Evolutionary conservation across 345 rosid species (phyloP).

Genomic region (Eucalyptus fibrosa): DNA sequence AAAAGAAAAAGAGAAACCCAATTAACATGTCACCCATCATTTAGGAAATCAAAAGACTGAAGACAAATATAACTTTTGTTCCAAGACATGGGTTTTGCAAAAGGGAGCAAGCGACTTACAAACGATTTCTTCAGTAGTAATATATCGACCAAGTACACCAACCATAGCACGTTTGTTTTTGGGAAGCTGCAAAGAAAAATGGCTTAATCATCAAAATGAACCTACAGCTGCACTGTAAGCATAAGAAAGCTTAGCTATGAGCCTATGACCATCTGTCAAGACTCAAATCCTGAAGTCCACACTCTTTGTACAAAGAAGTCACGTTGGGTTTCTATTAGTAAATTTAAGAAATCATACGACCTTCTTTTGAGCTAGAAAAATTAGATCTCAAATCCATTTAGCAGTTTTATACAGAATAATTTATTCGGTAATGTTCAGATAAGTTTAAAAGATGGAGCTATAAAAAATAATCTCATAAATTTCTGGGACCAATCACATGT

Average conservation of each 20-base stretch:
- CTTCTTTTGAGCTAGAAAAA: background rate
- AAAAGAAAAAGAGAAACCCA: background rate
- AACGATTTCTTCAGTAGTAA: slow-evolving; percentile 78
- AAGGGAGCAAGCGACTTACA: slow-evolving; percentile 31
- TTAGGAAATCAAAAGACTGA: background rate
- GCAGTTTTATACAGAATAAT: background rate
- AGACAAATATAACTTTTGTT: background rate
- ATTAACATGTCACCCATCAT: background rate
- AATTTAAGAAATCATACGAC: background rate
- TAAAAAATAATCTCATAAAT: background rate
- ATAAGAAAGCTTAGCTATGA: background rate
- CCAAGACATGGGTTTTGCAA: background rate
- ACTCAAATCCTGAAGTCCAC: background rate
- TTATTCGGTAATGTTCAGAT: background rate
- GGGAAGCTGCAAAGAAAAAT: slow-evolving; percentile 47
- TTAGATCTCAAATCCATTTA: background rate
- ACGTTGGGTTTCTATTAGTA: background rate
- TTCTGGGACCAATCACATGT: background rate
- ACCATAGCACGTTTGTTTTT: slow-evolving; percentile 82
- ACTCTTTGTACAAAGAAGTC: background rate
- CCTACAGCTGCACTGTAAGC: background rate
- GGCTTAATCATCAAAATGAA: background rate
- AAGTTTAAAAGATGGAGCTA: background rate
- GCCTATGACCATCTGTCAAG: background rate
- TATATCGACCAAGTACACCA: slow-evolving; percentile 73